Conservation (phyloP, 306 rosid genomes). For the Dryas octopetala region DNA sequence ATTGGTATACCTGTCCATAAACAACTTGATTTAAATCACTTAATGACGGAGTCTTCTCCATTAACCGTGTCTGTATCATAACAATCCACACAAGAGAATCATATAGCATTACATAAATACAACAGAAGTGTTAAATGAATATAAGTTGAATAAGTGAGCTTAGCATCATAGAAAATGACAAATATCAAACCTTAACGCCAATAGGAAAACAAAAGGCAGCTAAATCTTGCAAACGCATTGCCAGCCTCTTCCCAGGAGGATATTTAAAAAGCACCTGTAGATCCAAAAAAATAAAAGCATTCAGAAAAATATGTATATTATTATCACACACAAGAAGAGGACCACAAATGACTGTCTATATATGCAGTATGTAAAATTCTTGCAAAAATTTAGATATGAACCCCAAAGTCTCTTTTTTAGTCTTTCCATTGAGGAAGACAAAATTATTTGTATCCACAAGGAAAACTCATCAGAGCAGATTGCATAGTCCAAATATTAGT, state of each 20-base stretch:
- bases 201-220: constrained; percentile 85
- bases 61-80: constrained; percentile 65
- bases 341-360: background rate
- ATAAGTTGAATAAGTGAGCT: background rate
- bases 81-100: constrained; percentile 31
- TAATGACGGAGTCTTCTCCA: constrained; percentile 93
- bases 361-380: background rate
- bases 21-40: constrained; percentile 91
- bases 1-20: constrained; percentile 78
- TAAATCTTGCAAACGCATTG: constrained; percentile 69
- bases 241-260: constrained; percentile 74
- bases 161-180: constrained; percentile 24
- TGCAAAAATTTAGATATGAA: background rate
- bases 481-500: background rate
- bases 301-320: constrained; percentile 22
- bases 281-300: constrained; percentile 4
- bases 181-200: constrained; percentile 75
- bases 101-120: background rate
- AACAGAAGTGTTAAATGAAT: background rate
- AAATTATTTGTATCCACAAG: background rate
- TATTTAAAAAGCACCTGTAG: constrained; percentile 81
- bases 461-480: background rate
- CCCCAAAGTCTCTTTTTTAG: background rate
- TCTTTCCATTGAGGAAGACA: background rate
- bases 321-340: background rate